Percentiles rank a stretch among this genome's conserved stretches.
phyloP scores from a whole-genome alignment of 2,329 filamentous ascomycete genomes.

The Alternaria triticina region DNA sequence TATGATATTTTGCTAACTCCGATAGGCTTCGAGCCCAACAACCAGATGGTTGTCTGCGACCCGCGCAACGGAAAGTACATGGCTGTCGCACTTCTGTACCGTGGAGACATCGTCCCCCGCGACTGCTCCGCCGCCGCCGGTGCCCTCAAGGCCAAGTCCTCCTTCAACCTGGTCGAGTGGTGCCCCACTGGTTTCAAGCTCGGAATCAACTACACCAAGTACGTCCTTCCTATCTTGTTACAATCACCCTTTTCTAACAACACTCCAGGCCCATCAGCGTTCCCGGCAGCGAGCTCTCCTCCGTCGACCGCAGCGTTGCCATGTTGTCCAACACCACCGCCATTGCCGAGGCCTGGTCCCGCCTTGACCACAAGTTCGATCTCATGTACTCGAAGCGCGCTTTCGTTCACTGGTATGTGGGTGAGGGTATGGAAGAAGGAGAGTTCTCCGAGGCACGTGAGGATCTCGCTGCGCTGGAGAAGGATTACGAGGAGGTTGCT shows the following conservation, averaged over 20 bases:
- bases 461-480: constrained; percentile 83
- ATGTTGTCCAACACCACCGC: constrained; percentile 80
- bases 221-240: constrained; percentile 6
- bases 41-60: constrained; percentile 79
- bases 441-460: constrained; percentile 88
- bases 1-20: constrained; percentile 30
- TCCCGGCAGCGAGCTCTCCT: constrained; percentile 94
- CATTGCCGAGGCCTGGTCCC: constrained; percentile 75
- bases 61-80: constrained; percentile 79
- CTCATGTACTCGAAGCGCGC: constrained; percentile 81
- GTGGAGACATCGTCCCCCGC: constrained; percentile 72
- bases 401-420: constrained; percentile 81
- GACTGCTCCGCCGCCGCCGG: constrained; percentile 72
- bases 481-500: constrained; percentile 86
- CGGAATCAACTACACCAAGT: constrained; percentile 74
- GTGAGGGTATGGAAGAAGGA: constrained; percentile 91
- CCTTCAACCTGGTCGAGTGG: constrained; percentile 78
- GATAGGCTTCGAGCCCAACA: constrained; percentile 75
- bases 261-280: constrained; percentile 86
- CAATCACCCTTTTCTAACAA: constrained; percentile 1
- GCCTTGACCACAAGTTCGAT: constrained; percentile 76
- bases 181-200: constrained; percentile 79
- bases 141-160: constrained; percentile 72
- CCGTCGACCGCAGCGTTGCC: constrained; percentile 93
- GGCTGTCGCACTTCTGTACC: constrained; percentile 75